A percentile compares a stretch with the other conserved stretches of the same genome.
These are phyloP conservation scores for Cyberlindnera nakhonratchasimensis DNA, from an alignment of 805 yeast genomes.

Conservation along the genomic window DNA sequence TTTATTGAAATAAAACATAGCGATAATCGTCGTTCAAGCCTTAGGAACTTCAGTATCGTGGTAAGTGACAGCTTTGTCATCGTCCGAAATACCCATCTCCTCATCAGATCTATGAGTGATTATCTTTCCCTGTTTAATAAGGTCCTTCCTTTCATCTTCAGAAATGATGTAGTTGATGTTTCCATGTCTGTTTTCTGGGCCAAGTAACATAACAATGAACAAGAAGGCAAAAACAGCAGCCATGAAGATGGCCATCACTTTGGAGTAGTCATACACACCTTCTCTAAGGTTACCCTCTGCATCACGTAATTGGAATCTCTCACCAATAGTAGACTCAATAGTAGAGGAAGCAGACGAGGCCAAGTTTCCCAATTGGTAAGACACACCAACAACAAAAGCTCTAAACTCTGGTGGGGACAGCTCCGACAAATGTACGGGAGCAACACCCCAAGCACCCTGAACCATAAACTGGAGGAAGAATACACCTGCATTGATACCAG, in stretches of 20 bases:
- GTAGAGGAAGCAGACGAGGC: constrained; percentile 66
- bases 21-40: no score
- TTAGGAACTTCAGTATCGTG: constrained; percentile 3
- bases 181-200: constrained; percentile 56
- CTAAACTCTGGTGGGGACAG: constrained; percentile 60
- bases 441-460: constrained; percentile 69
- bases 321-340: constrained; percentile 62
- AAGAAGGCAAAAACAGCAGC: constrained; percentile 59
- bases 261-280: constrained; percentile 47
- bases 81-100: constrained; percentile 11
- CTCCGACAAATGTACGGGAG: constrained; percentile 60
- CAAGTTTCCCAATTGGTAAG: constrained; percentile 68
- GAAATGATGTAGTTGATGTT: constrained; percentile 25
- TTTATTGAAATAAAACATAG: no score
- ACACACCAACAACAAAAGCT: constrained; percentile 58
- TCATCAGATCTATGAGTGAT: constrained; percentile 20
- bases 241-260: constrained; percentile 63
- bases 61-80: constrained; percentile 12
- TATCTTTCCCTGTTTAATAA: constrained; percentile 27
- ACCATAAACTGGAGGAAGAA: constrained; percentile 61
- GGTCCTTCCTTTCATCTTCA: constrained; percentile 23
- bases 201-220: constrained; percentile 47
- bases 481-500: constrained; percentile 54
- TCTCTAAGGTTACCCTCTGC: constrained; percentile 28
- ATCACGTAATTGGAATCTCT: constrained; percentile 42